Evolutionary conservation across 1,284 basidiomycete genomes (phyloP), one percentile per base, ranked within the genome.

Genomic region (Taiwanofungus camphoratus): DNA sequence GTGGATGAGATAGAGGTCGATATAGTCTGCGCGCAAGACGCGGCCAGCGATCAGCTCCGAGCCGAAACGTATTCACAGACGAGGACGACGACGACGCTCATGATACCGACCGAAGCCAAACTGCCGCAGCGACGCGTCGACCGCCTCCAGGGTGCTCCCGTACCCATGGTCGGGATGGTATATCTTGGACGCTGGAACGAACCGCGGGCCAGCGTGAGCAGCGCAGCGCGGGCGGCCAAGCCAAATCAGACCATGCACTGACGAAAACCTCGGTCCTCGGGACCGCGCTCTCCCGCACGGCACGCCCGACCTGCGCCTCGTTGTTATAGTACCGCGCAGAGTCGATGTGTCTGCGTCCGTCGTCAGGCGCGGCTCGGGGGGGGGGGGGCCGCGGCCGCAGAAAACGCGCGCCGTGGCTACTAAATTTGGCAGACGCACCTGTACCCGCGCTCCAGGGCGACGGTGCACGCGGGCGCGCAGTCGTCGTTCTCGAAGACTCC

Each of bases 401-500:
- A 18, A 3, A 30, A n/a, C 24, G 5, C 6, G 21, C 16, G 15
- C 20, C 16, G 19, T 2, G 7, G 21, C 3, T 16, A 29, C 8
- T 18, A 32, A 24, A 13, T 12, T 18, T 3, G 24, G n/a, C 7
- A 16, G 15, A 16, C 24, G 24, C 8, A 55, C 57, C 55, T 54
- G 56, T 90, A 92, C 5, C 88, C 89, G 20, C 66, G 71, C 46
- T 74, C 69, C 46, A 92, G 63, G 2, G 87, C 87, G 36, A 78
- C 72, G 20, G 79, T 58, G 13, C 81, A 76, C 12, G 80, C 79
- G 0, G 74, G 61, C 27, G 66, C 69, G 18, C 79, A 64, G 37
- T 77, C 71, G 52, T 76, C 68, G 66, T 82, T 82, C 56, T 83
- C 77, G 56, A 84, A 92, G 6, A 91, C 84, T 11, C 90, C 90